phyloP scores from a whole-genome alignment of 2,329 filamentous ascomycete genomes.

The Magnaporthales sp. region DNA sequence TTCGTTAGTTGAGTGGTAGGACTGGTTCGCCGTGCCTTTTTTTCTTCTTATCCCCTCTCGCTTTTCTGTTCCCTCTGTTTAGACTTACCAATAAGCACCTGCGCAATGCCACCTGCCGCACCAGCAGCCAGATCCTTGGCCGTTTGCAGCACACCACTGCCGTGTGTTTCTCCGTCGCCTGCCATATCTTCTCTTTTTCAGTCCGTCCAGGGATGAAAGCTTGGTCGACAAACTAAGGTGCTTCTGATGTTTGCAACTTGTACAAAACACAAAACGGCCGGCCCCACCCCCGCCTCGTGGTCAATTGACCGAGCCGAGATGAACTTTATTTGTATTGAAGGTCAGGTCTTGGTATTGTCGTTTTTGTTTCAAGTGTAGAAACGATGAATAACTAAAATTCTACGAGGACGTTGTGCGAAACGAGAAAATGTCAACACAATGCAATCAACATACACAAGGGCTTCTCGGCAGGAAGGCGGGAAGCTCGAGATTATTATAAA shows the following conservation, averaged over 20 bases:
- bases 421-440: not conserved
- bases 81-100: slow-evolving; percentile 85
- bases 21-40: not conserved
- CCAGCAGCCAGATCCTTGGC: slow-evolving; percentile 88
- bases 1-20: not conserved
- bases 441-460: not conserved
- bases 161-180: slow-evolving; percentile 25
- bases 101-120: slow-evolving; percentile 83
- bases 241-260: not conserved
- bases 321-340: not conserved
- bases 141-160: slow-evolving; percentile 43
- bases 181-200: slow-evolving; percentile 7
- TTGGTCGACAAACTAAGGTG: not conserved
- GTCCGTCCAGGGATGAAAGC: not conserved
- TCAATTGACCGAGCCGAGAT: not conserved
- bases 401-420: not conserved
- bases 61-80: not conserved
- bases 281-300: not conserved
- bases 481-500: not conserved
- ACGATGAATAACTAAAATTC: not conserved
- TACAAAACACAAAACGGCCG: not conserved
- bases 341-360: not conserved
- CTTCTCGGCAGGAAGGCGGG: not conserved
- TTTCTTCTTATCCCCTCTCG: not conserved
- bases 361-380: not conserved